phyloP scores from a whole-genome alignment of 2,329 filamentous ascomycete species.

The Aspergillus sp. region DNA sequence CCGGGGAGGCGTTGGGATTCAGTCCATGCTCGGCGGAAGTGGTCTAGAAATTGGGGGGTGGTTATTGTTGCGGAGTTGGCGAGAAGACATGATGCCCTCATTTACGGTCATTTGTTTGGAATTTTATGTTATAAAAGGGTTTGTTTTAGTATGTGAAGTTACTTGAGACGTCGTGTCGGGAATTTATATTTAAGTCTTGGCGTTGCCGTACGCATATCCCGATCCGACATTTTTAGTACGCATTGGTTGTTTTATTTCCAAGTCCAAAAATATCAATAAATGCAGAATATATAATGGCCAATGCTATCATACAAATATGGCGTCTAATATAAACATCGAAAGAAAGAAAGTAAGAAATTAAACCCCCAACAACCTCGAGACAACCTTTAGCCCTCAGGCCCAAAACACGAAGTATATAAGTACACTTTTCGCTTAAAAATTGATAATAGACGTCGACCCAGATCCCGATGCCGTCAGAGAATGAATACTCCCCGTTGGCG shows the following conservation, averaged over 20 bases:
- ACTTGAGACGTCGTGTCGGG: too few species aligned
- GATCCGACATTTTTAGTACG: too few species aligned
- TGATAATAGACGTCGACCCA: conserved; percentile 13
- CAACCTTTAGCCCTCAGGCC: neutral
- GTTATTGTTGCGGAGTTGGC: conserved; percentile 15
- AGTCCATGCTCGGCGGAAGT: conserved; percentile 25
- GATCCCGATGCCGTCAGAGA: conserved; percentile 26
- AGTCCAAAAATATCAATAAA: neutral
- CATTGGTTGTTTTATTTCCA: too few species aligned
- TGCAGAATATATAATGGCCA: neutral
- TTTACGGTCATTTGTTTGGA: conserved; percentile 10
- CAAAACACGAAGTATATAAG: neutral
- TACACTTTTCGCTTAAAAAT: conserved; percentile 6
- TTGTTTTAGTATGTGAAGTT: too few species aligned
- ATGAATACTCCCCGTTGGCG: conserved; percentile 23
- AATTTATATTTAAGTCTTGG: too few species aligned
- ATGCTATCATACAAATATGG: neutral
- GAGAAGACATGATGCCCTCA: conserved; percentile 1
- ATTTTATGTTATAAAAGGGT: neutral
- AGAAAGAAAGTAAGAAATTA: neutral
- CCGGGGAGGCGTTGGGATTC: conserved; percentile 9
- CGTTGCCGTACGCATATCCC: too few species aligned
- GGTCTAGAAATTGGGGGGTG: conserved; percentile 21
- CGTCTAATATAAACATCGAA: conserved; percentile 1
- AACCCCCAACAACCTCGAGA: neutral